Percentiles rank a stretch among this genome's conserved stretches.
phyloP scores from a whole-genome alignment of 768 basidiomycete genomes.

The Kwoniella shandongensis region DNA sequence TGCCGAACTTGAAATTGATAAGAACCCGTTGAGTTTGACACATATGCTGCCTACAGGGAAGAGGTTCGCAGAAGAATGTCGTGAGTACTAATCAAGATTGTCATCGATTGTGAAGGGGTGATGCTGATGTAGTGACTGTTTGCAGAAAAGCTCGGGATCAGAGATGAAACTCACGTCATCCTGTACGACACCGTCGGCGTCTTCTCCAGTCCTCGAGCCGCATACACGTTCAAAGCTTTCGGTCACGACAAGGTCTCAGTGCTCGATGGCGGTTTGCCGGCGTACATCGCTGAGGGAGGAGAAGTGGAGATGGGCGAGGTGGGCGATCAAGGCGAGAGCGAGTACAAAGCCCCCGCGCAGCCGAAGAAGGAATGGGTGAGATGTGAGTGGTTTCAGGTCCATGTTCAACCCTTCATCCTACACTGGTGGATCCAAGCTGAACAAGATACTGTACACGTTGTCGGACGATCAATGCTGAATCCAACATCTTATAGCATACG shows the following conservation, averaged over 20 bases:
- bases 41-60: slow-evolving; percentile 87
- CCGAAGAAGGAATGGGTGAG: slow-evolving; percentile 25
- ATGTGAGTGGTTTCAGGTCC: slow-evolving; percentile 26
- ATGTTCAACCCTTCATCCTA: neutral
- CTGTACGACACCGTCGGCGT: slow-evolving; percentile 88
- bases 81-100: no score
- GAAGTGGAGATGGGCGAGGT: slow-evolving; percentile 40
- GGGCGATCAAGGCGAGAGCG: slow-evolving; percentile 16
- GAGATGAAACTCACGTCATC: slow-evolving; percentile 73
- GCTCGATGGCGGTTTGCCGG: slow-evolving; percentile 87
- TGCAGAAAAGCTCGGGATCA: slow-evolving; percentile 70
- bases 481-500: slow-evolving; percentile 62
- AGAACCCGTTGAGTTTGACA: slow-evolving; percentile 74
- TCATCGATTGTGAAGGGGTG: slow-evolving; percentile 9
- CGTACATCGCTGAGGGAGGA: slow-evolving; percentile 68
- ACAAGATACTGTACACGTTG: neutral
- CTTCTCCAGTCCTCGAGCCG: slow-evolving; percentile 86
- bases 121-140: neutral
- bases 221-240: slow-evolving; percentile 91
- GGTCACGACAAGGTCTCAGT: slow-evolving; percentile 83
- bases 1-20: slow-evolving; percentile 58
- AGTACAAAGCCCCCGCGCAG: slow-evolving; percentile 19
- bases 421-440: neutral
- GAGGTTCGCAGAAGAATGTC: slow-evolving; percentile 74
- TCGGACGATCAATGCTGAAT: neutral